Percentiles rank a stretch among this genome's conserved stretches.
Evolutionary conservation across 164 flowering plant species (phyloP).

Genomic region (Hamamelis virginiana): DNA sequence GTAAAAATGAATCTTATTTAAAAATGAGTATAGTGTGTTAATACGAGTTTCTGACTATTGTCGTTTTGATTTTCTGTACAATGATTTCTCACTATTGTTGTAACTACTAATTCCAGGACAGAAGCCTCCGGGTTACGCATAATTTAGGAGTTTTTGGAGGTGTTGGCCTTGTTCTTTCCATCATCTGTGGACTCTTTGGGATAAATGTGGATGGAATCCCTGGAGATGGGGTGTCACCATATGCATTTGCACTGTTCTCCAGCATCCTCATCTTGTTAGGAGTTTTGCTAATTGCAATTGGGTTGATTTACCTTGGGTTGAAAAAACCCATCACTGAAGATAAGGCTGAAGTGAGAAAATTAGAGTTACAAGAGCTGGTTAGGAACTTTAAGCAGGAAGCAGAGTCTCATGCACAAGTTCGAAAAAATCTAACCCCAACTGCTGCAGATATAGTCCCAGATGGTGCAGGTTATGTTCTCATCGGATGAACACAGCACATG

Average conservation of each 20-base stretch:
- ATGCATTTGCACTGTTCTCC: slow-evolving; percentile 78
- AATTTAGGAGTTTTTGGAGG: slow-evolving; percentile 91
- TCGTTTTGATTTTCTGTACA: not conserved
- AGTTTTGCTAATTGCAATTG: slow-evolving; percentile 52
- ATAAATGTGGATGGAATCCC: slow-evolving; percentile 97
- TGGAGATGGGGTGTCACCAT: slow-evolving; percentile 68
- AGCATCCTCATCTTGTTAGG: slow-evolving; percentile 60
- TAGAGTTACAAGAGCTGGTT: slow-evolving; percentile 79
- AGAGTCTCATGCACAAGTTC: slow-evolving; percentile 85
- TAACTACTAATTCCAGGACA: slow-evolving; percentile 50
- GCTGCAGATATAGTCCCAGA: slow-evolving; percentile 37
- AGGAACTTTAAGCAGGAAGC: slow-evolving; percentile 93
- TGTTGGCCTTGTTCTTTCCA: slow-evolving; percentile 81
- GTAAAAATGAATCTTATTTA: too few species aligned
- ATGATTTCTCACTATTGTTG: not conserved
- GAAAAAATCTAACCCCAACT: slow-evolving; percentile 60
- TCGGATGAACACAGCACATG: slow-evolving; percentile 19
- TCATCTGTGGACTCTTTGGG: slow-evolving; percentile 88
- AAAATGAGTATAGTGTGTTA: too few species aligned
- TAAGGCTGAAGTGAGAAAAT: slow-evolving; percentile 69
- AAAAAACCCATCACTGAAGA: slow-evolving; percentile 61
- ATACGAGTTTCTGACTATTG: too few species aligned
- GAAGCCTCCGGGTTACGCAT: slow-evolving; percentile 89
- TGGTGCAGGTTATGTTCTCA: slow-evolving; percentile 42
- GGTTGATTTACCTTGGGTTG: slow-evolving; percentile 71